Percentiles rank a stretch among this genome's conserved stretches.
These are phyloP conservation scores for Coleophoma crateriformis DNA, from an alignment of 2,329 filamentous ascomycete genomes.

Conservation along the genomic window DNA sequence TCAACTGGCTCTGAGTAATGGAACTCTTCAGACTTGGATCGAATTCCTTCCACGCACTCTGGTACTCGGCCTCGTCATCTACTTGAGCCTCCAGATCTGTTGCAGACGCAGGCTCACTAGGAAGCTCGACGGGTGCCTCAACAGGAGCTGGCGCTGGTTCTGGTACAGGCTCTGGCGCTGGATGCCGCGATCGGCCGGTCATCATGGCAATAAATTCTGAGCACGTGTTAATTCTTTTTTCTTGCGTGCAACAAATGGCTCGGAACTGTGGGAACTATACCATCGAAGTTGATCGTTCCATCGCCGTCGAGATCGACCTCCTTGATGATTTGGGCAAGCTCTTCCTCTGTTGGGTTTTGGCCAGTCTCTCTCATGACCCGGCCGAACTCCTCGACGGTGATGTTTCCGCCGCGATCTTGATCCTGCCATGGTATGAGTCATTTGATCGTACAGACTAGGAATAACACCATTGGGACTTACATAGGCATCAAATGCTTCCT, in stretches of 20 bases:
- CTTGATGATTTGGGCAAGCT: slow-evolving; percentile 31
- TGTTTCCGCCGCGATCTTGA: slow-evolving; percentile 24
- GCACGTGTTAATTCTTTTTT: neutral
- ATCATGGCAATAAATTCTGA: slow-evolving; percentile 37
- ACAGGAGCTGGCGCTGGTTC: neutral
- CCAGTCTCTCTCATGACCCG: slow-evolving; percentile 29
- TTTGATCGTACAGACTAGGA: neutral
- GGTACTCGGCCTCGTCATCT: slow-evolving; percentile 22
- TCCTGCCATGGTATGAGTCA: slow-evolving; percentile 6
- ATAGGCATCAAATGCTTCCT: slow-evolving; percentile 19
- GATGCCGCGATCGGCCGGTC: slow-evolving; percentile 28
- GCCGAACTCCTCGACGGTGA: slow-evolving; percentile 31
- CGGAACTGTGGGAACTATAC: slow-evolving; percentile 12
- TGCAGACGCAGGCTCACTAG: no score
- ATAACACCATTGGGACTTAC: slow-evolving; percentile 4
- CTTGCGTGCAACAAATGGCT: no score
- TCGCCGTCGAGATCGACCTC: slow-evolving; percentile 34
- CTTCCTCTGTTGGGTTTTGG: slow-evolving; percentile 25
- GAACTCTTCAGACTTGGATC: slow-evolving; percentile 28
- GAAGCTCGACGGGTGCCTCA: neutral
- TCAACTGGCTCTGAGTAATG: slow-evolving; percentile 27
- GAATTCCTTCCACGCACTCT: slow-evolving; percentile 29
- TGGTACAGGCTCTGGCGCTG: slow-evolving; percentile 8
- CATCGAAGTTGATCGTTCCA: slow-evolving; percentile 33
- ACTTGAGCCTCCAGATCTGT: neutral